Base-by-base conservation (phyloP, 2,329 filamentous ascomycete genomes). In the Aureobasidium sp. region DNA sequence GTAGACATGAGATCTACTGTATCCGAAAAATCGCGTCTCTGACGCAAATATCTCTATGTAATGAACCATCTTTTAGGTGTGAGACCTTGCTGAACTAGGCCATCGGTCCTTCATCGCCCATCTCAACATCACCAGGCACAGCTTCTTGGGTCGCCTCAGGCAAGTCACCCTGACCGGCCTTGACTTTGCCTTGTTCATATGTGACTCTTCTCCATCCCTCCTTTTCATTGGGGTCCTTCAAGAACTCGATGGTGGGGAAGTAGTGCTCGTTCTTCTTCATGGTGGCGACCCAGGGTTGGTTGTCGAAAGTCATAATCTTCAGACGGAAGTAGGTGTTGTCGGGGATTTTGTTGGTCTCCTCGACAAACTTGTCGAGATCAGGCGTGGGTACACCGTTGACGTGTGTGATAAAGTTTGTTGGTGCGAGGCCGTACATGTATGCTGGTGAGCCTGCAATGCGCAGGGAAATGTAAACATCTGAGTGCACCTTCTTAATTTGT, bases 221-320 rank as follows among this genome's bases (percentile, higher is more conserved):
- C 5, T 77, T 72, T 64, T 79, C 74, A 1, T 70, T 71, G 1
- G 74, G 60, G 64, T 87, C 84, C 69, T 87, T 87, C 58, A 83
- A 70, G 64, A 85, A 87, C 72, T 87, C 84, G 34, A 85, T 82
- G 64, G 86, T 87, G 2, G 85, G 84, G 76, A 87, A 87, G 74
- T 99, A 99, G 76, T 99, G 94, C 73, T 99, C 93, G 69, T 97
- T 97, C 84, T 97, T 97, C 86, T 99, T 99, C 90, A 99, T 96
- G 9, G 94, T 99, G 42, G 95, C 90, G n/a, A 99, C 91, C 91
- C 94, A 99, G 3, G 93, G 93, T 10, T 99, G 91, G 70, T 95
- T 96, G 74, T 99, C 94, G 71, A 99, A 99, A 0, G 94, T 97
- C 74, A 97, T 91, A n/a, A 94, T 91, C 74, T 93, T 92, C 59